phyloP scores from a whole-genome alignment of 2,329 filamentous ascomycete species.

The Pyricularia pennisetigena region DNA sequence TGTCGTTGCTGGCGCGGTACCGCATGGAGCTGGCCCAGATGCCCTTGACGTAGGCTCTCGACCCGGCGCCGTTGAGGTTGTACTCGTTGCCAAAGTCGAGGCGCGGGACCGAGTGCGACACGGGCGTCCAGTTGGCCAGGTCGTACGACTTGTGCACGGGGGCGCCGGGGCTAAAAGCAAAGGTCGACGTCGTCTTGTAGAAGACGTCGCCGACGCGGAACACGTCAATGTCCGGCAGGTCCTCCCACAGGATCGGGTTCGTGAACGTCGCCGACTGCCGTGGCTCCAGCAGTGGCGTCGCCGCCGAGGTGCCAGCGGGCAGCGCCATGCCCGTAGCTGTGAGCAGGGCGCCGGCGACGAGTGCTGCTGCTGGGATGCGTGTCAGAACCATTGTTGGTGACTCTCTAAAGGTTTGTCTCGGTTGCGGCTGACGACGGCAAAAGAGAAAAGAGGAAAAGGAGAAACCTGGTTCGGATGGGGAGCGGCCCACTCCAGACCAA shows the following conservation, averaged over 20 bases:
- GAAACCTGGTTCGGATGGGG: background rate
- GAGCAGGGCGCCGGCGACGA: background rate
- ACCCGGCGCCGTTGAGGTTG: constrained; percentile 27
- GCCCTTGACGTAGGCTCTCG: constrained; percentile 38
- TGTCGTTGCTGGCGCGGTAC: constrained; percentile 36
- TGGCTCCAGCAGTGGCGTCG: background rate
- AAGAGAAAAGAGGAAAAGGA: background rate
- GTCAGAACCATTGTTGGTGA: background rate
- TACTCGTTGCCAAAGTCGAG: constrained; percentile 38
- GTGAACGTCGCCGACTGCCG: constrained; percentile 19
- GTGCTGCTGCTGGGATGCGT: background rate
- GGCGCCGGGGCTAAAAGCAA: constrained; percentile 46
- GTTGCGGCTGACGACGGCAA: background rate
- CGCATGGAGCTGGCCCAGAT: constrained; percentile 46
- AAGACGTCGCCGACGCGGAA: constrained; percentile 36
- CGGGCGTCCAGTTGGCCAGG: constrained; percentile 39
- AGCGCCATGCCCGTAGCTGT: background rate
- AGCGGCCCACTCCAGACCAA: background rate
- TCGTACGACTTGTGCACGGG: constrained; percentile 45
- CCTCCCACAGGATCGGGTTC: constrained; percentile 45
- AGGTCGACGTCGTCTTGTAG: constrained; percentile 47
- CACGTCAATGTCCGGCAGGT: constrained; percentile 45
- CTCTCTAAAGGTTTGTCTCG: background rate
- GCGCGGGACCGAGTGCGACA: constrained; percentile 33
- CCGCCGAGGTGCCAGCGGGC: background rate